Base-by-base conservation (phyloP, 257 asterid species). In the Nicotiana tabacum region DNA sequence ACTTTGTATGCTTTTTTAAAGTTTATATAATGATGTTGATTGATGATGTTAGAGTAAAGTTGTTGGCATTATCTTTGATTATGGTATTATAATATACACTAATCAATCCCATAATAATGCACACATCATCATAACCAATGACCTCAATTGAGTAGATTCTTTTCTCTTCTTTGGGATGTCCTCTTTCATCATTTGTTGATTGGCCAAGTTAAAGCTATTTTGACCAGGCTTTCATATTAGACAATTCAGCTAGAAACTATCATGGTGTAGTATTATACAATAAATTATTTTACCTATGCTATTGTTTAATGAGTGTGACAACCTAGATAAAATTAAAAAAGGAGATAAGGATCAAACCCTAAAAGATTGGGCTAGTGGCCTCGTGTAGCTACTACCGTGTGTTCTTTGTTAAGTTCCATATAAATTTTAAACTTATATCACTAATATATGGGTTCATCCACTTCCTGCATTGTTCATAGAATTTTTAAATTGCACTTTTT, bases 91-190 rank as follows among this genome's bases (percentile, higher is more conserved):
- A 82, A 3, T 48, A 56, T 83, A 24, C 64, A 57, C 57, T 78
- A 76, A 84, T 85, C 58, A 78, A 37, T 66, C 66, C 70, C 66
- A 78, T 86, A 64, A 69, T 82, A 72, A 70, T 32, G 78, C 61
- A 86, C 61, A 77, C 78, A 33, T 77, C 77, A 84, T 58, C 66
- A 81, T 60, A 76, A 57, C 80, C 87, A 82, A 82, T 80, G 80
- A 64, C 79, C 72, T 64, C 56, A 83, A 81, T 78, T 66, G 85
- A 70, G 85, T 81, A 80, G 78, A 84, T 84, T 85, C 78, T 61
- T 86, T 82, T 67, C 18, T 83, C 81, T 77, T 81, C 70, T 55
- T 86, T 84, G 27, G 57, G 58, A 55, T 80, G 83, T 18, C 80
- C n/a, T 74, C 74, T 78, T 62, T 83, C 27, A 53, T 0, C 51